Base-by-base conservation (phyloP, 192 early-diverging fungal genomes). In the Umbelopsis vinacea region DNA sequence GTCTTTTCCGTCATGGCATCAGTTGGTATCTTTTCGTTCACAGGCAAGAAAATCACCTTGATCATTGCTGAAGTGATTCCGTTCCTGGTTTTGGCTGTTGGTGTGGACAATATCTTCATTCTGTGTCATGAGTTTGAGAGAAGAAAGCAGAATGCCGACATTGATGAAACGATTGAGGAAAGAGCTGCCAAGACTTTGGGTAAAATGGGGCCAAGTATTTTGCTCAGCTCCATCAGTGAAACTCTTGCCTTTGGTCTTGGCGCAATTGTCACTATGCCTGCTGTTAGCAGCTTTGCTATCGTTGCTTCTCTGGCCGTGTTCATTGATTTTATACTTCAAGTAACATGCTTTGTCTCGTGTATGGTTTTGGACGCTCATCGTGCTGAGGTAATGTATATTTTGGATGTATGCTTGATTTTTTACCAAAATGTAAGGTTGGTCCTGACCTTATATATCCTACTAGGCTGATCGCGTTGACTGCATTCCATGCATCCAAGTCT, bases 1-100 rank as follows among this genome's bases (percentile, higher is more conserved):
- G 66, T 89, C 33, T 85, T 83, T 23, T 87, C 87, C 2, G 88
- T 90, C 2, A 85, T 85, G 22, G 84, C 84, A 6, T 82, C 89
- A 4, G 86, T 88, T 19, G 89, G 89, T 21, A 79, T 89, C 22
- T 88, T 90, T 24, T 88, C 88, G 2, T 81, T 84, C 46, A 74
- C 85, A 9, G 89, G 89, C 9, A 78, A 84, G 66, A 88, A 89
- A 73, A 84, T 83, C 17, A 89, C 89, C 0, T 63, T 90, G 53
- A 90, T 90, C 75, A 89, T 89, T 66, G 87, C 87, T 4, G 89
- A 90, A 52, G 89, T 90, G 3, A 89, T 90, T 74, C 89, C 89
- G 0, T 90, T 90, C 71, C 69, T 90, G 37, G 89, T 89, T 11
- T 68, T 90, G 40, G 89, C 89, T 6, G 87, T 90, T 9, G 88